A percentile compares a stretch with the other conserved stretches of the same genome.
Evolutionary conservation across 1,139 yeast species (phyloP).

Genomic region (Saccharomycopsis hybrid): DNA sequence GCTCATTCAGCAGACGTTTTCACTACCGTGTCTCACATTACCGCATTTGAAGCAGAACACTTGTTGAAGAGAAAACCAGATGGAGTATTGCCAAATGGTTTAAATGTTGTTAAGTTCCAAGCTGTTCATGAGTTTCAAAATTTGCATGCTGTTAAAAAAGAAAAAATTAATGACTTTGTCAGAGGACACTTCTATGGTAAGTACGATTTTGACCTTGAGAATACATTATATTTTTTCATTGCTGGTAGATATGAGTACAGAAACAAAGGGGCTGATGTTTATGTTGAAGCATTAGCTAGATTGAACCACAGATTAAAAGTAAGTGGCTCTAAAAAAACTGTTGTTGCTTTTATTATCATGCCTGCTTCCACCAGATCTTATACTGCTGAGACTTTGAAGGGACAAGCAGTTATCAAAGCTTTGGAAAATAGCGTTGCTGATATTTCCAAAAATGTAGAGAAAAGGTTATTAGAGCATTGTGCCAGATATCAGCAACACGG

Average conservation of each 20-base stretch:
- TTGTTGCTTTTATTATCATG: slow-evolving; percentile 98
- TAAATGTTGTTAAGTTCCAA: slow-evolving; percentile 91
- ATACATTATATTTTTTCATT: slow-evolving; percentile 89
- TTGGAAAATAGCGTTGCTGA: slow-evolving; percentile 85
- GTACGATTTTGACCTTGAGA: slow-evolving; percentile 89
- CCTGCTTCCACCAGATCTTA: slow-evolving; percentile 93
- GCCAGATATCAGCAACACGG: slow-evolving; percentile 68
- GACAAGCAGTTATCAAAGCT: slow-evolving; percentile 93
- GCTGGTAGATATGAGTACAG: slow-evolving; percentile 97
- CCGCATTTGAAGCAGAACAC: slow-evolving; percentile 93
- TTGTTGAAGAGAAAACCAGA: slow-evolving; percentile 92
- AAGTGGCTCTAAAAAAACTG: slow-evolving; percentile 79
- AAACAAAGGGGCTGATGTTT: slow-evolving; percentile 95
- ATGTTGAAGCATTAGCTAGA: slow-evolving; percentile 87
- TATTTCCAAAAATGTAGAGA: slow-evolving; percentile 83
- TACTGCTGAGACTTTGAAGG: slow-evolving; percentile 92
- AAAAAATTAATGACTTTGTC: slow-evolving; percentile 86
- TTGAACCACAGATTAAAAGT: slow-evolving; percentile 82
- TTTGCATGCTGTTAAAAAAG: slow-evolving; percentile 86
- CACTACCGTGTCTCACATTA: slow-evolving; percentile 94
- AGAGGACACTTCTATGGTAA: slow-evolving; percentile 97
- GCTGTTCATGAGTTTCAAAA: slow-evolving; percentile 98
- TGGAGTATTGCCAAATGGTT: slow-evolving; percentile 94
- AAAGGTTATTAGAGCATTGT: slow-evolving; percentile 84
- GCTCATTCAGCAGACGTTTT: slow-evolving; percentile 96